A percentile compares a stretch with the other conserved stretches of the same genome.
These are phyloP conservation scores for Raphanus raphanistrum DNA, from an alignment of 345 rosid genomes.

Conservation along the genomic window DNA sequence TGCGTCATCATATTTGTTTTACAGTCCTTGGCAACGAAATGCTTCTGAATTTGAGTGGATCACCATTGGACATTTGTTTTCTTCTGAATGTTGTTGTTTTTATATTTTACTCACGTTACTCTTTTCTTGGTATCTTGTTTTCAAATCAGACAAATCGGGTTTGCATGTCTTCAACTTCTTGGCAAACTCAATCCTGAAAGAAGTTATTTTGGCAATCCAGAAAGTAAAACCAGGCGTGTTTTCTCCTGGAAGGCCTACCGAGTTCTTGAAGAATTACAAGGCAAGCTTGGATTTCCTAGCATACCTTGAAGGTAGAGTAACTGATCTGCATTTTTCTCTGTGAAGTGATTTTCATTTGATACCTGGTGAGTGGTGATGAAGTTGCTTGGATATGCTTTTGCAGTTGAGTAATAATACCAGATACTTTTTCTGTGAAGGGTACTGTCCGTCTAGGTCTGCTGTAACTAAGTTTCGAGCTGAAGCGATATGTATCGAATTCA, in stretches of 20 bases:
- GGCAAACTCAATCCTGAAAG: conserved; percentile 92
- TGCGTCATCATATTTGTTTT: background rate
- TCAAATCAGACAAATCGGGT: conserved; percentile 80
- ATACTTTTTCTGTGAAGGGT: conserved; percentile 70
- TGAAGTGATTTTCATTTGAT: conserved; percentile 14
- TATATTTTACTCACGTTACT: conserved; percentile 5
- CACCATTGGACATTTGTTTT: background rate
- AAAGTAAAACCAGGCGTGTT: conserved; percentile 91
- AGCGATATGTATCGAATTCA: conserved; percentile 67
- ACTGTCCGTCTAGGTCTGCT: conserved; percentile 93
- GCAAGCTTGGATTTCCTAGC: conserved; percentile 82
- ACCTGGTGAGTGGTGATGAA: conserved; percentile 12
- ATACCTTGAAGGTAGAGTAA: conserved; percentile 82
- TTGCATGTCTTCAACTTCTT: conserved; percentile 91
- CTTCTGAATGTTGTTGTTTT: conserved; percentile 5
- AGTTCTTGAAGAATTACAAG: conserved; percentile 87
- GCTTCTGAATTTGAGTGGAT: no score
- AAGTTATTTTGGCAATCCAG: conserved; percentile 78
- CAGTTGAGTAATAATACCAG: conserved; percentile 20
- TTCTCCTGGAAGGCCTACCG: conserved; percentile 96
- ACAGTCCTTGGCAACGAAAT: no score
- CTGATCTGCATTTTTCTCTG: conserved; percentile 17
- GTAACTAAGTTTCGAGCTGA: conserved; percentile 79
- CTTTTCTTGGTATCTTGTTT: conserved; percentile 9
- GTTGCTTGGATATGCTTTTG: background rate